A percentile compares a stretch with the other conserved stretches of the same genome.
These are phyloP conservation scores for Tylopilus sp. DNA, from an alignment of 1,284 basidiomycete genomes.

Conservation along the genomic window DNA sequence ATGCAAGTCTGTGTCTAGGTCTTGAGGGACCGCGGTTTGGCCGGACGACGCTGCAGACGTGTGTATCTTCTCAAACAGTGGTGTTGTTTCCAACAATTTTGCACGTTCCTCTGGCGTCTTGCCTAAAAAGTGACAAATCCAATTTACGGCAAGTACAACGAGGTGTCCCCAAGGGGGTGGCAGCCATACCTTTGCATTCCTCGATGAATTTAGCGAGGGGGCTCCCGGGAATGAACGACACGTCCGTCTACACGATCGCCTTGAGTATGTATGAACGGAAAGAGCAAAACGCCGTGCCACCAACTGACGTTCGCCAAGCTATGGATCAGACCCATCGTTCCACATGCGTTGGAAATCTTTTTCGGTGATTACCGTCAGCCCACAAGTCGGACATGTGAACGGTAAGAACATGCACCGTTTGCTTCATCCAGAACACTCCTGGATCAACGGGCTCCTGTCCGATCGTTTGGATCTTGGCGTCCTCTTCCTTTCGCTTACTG, in stretches of 20 bases:
- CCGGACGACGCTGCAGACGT: slow-evolving; percentile 62
- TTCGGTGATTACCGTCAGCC: slow-evolving; percentile 8
- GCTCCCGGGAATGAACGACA: slow-evolving; percentile 50
- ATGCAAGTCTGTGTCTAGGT: slow-evolving; percentile 70
- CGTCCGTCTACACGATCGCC: slow-evolving; percentile 44
- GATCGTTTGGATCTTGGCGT: slow-evolving; percentile 43
- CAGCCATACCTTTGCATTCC: slow-evolving; percentile 49
- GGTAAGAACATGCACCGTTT: slow-evolving; percentile 48
- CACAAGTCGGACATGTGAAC: not conserved
- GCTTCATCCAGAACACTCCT: slow-evolving; percentile 70
- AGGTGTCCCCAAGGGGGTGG: not conserved
- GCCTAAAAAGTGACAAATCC: slow-evolving; percentile 35
- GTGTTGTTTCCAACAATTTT: slow-evolving; percentile 65
- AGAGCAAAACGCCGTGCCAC: slow-evolving; percentile 10
- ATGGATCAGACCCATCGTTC: slow-evolving; percentile 84
- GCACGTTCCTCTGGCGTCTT: slow-evolving; percentile 70
- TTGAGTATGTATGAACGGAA: slow-evolving; percentile 3
- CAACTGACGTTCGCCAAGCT: slow-evolving; percentile 70
- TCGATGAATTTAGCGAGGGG: slow-evolving; percentile 62
- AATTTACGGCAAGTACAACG: not conserved
- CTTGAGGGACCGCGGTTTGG: slow-evolving; percentile 53
- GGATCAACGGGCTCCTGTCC: slow-evolving; percentile 55
- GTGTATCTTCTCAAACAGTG: slow-evolving; percentile 74
- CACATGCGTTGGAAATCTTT: slow-evolving; percentile 83
- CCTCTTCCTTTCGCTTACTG: slow-evolving; percentile 52